Evolutionary conservation across 2,329 filamentous ascomycete genomes (phyloP).

Genomic region (Neoascochyta sp.): DNA sequence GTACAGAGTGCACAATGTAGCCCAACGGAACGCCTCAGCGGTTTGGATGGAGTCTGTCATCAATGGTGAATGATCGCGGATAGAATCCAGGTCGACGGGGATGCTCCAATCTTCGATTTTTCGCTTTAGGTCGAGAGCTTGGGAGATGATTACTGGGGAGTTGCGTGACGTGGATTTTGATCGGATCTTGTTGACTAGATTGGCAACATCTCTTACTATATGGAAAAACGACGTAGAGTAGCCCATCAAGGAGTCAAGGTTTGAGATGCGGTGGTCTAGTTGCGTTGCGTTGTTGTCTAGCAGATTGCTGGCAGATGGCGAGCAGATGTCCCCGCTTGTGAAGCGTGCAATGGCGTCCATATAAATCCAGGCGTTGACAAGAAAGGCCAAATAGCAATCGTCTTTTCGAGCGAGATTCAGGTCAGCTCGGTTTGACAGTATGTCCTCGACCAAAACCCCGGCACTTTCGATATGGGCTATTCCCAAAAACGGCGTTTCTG

Average conservation of each 20-base stretch:
- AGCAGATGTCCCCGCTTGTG: conserved; percentile 57
- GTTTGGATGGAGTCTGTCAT: conserved; percentile 62
- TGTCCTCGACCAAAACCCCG: conserved; percentile 57
- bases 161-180: conserved; percentile 49
- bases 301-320: conserved; percentile 44
- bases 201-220: conserved; percentile 60
- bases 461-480: conserved; percentile 63
- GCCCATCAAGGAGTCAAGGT: conserved; percentile 64
- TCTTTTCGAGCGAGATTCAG: conserved; percentile 31
- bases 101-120: conserved; percentile 60
- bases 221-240: conserved; percentile 64
- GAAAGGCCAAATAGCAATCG: conserved; percentile 54
- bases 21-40: conserved; percentile 64
- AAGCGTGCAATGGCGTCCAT: conserved; percentile 69
- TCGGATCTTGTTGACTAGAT: conserved; percentile 57
- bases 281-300: conserved; percentile 18
- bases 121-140: conserved; percentile 58
- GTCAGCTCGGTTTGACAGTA: conserved; percentile 46
- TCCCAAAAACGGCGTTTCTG: conserved; percentile 58
- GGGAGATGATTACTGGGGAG: conserved; percentile 56
- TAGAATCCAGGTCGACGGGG: conserved; percentile 52
- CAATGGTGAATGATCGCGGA: conserved; percentile 58
- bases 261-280: conserved; percentile 5
- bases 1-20: conserved; percentile 61
- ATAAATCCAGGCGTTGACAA: conserved; percentile 68